phyloP scores from a whole-genome alignment of 2,329 filamentous ascomycete genomes.

The Ceratocystis colombiana region DNA sequence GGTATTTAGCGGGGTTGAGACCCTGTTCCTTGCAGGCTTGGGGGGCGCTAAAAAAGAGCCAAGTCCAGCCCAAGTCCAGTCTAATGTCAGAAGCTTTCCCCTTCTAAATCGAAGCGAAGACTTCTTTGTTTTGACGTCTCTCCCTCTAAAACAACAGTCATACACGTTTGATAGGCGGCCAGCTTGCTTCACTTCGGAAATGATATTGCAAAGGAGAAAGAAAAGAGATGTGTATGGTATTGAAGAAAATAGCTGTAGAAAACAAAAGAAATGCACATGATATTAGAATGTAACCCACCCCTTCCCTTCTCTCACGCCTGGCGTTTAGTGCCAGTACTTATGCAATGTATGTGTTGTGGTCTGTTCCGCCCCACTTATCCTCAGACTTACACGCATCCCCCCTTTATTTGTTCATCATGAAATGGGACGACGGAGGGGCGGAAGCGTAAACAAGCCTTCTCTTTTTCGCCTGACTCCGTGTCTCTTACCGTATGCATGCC shows the following conservation, averaged over 20 bases:
- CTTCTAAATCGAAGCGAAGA: no score
- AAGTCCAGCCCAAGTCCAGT: not conserved
- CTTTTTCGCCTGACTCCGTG: not conserved
- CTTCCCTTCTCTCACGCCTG: not conserved
- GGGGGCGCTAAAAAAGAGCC: not conserved
- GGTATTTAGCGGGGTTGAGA: no score
- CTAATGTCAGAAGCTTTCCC: not conserved
- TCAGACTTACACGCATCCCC: constrained; percentile 5
- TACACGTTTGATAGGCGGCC: constrained; percentile 8
- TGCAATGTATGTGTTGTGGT: not conserved
- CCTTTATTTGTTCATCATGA: not conserved
- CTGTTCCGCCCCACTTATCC: constrained; percentile 2
- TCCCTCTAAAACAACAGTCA: not conserved
- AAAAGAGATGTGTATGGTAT: not conserved
- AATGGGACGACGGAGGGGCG: not conserved
- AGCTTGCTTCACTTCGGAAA: not conserved
- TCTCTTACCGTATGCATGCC: constrained; percentile 11
- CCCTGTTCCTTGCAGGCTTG: no score
- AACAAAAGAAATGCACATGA: constrained; percentile 12
- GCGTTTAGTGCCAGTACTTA: not conserved
- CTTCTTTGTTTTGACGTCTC: constrained; percentile 4
- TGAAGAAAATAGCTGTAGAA: constrained; percentile 7
- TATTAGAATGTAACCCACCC: not conserved
- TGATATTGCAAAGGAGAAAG: not conserved
- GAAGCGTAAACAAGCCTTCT: not conserved